Base-by-base conservation (phyloP, 2,329 filamentous ascomycete genomes). In the Geosmithia flava region DNA sequence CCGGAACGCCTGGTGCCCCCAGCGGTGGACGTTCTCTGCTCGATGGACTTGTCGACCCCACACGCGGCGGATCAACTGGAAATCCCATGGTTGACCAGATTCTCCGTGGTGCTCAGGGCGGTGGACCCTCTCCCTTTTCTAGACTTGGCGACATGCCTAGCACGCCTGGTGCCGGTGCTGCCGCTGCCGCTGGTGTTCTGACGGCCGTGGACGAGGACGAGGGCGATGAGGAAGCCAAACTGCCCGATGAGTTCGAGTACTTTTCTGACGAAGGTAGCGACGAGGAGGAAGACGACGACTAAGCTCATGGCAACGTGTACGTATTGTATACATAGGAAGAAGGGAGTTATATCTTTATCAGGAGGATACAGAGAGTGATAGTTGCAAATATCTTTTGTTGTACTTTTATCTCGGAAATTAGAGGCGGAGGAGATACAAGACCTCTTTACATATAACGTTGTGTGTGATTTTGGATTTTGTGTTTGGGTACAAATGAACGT, bases 171-270 rank as follows among this genome's bases (percentile, higher is more conserved):
- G 55, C 54, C n/a, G 53, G 53, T 41, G 78, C 81, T n/a, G 81
- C 85, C 17, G 81, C 81, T 0, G 83, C 84, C 0, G 85, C 85
- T 0, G 86, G 83, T 49, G 87, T 94, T 2, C 69, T 95, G 55
- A 95, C 85, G 3, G 84, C 89, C 6, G 80, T 95, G 3, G 90
- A 96, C 57, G 91, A 97, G 64, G 86, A 91, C 10, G 84, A 87
- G 52, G 81, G 74, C 33, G 82, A 78, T 13, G 82, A 85, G 56
- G 87, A 91, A 60, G 87, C 87, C 2, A 68, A 75, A 39, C 63
- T 79, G 7, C 87, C 87, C 5, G 68, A 69, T 11, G 82, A 87
- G 47, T 93, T 93, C 65, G 85, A 91, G 51, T 90, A 93, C 63
- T 81, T 83, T 56, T 82, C 82, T 5, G 85, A 87, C 48, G 75